phyloP scores from a whole-genome alignment of 169 alveolate species.

The Cryptosporidium felis region DNA sequence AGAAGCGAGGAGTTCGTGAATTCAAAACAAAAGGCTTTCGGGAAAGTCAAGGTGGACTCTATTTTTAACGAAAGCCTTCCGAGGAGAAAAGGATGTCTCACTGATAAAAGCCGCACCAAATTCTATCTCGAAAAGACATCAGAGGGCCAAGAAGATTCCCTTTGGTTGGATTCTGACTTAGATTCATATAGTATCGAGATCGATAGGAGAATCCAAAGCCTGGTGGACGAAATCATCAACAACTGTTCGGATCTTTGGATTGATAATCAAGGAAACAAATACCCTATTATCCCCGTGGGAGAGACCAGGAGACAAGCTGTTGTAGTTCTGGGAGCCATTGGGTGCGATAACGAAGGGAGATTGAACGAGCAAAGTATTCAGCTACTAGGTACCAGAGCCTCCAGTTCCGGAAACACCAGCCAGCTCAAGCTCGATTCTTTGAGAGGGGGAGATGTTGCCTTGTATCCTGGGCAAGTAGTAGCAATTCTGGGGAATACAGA shows the following conservation, averaged over 20 bases:
- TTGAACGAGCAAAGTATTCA: conserved; percentile 44
- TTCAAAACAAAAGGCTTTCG: too few species aligned
- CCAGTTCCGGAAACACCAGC: conserved; percentile 25
- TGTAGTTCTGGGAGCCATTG: conserved; percentile 48
- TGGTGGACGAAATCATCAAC: conserved; percentile 38
- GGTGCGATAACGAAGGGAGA: conserved; percentile 56
- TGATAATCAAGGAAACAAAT: conserved; percentile 51
- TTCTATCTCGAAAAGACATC: background rate
- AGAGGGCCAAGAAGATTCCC: conserved; percentile 7
- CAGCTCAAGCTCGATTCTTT: conserved; percentile 3
- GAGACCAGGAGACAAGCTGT: conserved; percentile 38
- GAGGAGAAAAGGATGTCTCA: conserved; percentile 61
- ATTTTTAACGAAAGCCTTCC: conserved; percentile 10
- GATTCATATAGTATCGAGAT: conserved; percentile 35
- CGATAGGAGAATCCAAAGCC: conserved; percentile 23
- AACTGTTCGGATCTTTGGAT: conserved; percentile 46
- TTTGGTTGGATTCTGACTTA: conserved; percentile 62
- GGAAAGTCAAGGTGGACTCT: background rate
- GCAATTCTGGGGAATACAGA: conserved; percentile 52
- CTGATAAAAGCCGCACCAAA: conserved; percentile 53
- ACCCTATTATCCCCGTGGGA: conserved; percentile 54
- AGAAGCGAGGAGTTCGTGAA: background rate
- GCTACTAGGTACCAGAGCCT: conserved; percentile 29
- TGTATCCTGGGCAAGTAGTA: conserved; percentile 66
- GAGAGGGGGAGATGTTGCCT: conserved; percentile 3